Evolutionary conservation across 1,284 basidiomycete species (phyloP).

Genomic region (Tilletia horrida): DNA sequence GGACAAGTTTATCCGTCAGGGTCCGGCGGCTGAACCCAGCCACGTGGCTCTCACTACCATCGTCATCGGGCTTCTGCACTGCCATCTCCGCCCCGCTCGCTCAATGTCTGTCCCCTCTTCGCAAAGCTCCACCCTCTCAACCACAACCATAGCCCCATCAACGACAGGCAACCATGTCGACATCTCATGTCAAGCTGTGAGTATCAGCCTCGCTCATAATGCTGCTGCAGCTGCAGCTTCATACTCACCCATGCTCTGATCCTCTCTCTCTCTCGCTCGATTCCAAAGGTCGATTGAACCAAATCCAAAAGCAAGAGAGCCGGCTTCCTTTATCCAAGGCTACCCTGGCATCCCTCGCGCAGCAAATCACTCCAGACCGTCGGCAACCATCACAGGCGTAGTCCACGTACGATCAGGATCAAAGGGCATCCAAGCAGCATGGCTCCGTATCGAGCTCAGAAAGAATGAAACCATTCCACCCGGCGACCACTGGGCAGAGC

Average conservation of each 20-base stretch:
- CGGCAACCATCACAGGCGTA: conserved; percentile 47
- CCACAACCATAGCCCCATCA: too few relatives aligned
- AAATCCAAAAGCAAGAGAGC: neutral
- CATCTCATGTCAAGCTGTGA: conserved; percentile 14
- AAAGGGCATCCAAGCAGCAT: conserved; percentile 48
- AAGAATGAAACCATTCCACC: conserved; percentile 49
- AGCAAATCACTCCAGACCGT: conserved; percentile 28
- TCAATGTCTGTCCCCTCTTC: too few relatives aligned
- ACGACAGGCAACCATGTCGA: neutral
- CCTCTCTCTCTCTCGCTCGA: neutral
- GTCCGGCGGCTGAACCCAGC: too few relatives aligned
- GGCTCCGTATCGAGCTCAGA: conserved; percentile 52
- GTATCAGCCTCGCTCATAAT: neutral
- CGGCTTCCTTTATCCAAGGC: conserved; percentile 43
- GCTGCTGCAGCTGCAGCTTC: neutral
- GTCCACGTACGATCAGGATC: conserved; percentile 44
- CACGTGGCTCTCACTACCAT: too few relatives aligned
- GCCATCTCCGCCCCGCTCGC: too few relatives aligned
- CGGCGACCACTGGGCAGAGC: conserved; percentile 51
- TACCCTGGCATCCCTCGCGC: conserved; percentile 48
- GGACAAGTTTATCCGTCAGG: too few relatives aligned
- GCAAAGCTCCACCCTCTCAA: too few relatives aligned
- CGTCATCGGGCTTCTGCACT: too few relatives aligned
- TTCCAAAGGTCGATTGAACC: neutral
- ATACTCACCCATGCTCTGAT: neutral